These are phyloP conservation scores for Suillus bovinus DNA, from an alignment of 768 basidiomycete genomes.

Conservation along the genomic window DNA sequence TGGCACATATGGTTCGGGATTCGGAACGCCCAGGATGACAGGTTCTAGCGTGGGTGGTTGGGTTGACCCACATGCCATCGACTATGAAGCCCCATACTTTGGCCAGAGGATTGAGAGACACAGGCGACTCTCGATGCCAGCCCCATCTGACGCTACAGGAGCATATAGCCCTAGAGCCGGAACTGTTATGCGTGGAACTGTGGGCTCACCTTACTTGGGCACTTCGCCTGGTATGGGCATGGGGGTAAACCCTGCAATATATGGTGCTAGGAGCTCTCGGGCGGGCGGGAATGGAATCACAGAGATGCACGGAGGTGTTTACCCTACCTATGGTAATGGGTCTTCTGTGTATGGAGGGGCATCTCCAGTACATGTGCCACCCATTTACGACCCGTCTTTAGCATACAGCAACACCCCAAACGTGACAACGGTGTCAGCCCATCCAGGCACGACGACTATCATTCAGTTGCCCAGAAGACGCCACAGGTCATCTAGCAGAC, in stretches of 20 bases:
- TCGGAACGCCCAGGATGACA: not conserved
- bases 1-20: constrained; percentile 1
- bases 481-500: constrained; percentile 2
- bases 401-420: not conserved
- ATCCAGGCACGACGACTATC: constrained; percentile 11
- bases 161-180: not conserved
- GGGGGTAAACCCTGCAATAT: not conserved
- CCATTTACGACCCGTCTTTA: not conserved
- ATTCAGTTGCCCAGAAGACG: constrained; percentile 11
- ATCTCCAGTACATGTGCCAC: not conserved
- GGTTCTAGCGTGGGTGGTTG: not conserved
- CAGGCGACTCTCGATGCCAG: constrained; percentile 6
- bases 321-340: not conserved
- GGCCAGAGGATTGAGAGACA: not conserved
- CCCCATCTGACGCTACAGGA: not conserved
- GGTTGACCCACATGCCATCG: constrained; percentile 13
- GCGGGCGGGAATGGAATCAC: not conserved
- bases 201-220: constrained; percentile 7
- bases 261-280: not conserved
- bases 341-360: not conserved
- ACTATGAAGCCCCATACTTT: constrained; percentile 13
- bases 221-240: not conserved
- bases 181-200: not conserved
- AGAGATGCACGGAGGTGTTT: not conserved
- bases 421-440: not conserved